A percentile compares a stretch with the other conserved stretches of the same genome.
phyloP scores from a whole-genome alignment of 257 asterid species.

The Rubia yunnanensis region DNA sequence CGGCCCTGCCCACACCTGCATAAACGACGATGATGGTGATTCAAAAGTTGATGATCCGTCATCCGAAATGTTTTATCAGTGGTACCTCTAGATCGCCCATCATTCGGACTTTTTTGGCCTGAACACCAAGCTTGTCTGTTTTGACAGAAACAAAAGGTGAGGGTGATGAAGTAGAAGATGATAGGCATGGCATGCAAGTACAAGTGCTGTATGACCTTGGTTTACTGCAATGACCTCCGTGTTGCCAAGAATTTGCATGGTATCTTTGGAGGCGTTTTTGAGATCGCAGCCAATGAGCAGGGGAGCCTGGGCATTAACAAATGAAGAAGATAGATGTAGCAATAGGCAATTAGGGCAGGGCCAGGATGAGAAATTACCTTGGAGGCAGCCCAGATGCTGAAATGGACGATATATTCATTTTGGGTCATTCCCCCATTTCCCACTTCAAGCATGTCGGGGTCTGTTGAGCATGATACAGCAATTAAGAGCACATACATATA shows the following conservation, averaged over 20 bases:
- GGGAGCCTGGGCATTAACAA: constrained; percentile 48
- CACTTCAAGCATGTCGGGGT: constrained; percentile 97
- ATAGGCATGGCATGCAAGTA: too few species aligned
- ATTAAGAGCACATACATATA: not conserved
- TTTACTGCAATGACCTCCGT: constrained; percentile 67
- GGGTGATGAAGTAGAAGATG: too few species aligned
- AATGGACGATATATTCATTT: constrained; percentile 67
- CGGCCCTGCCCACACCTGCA: constrained; percentile 88
- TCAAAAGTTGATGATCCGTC: too few species aligned
- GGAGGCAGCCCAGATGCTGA: constrained; percentile 86
- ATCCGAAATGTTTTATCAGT: too few species aligned
- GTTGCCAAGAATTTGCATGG: constrained; percentile 51
- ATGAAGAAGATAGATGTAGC: too few species aligned
- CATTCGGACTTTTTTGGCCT: constrained; percentile 82
- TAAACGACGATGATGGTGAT: too few species aligned
- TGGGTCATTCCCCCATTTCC: constrained; percentile 96
- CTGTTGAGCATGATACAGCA: constrained; percentile 19
- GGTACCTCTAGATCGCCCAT: constrained; percentile 81
- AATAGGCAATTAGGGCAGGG: too few species aligned
- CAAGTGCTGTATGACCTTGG: constrained; percentile 76
- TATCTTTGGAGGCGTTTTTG: constrained; percentile 45
- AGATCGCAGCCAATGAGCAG: constrained; percentile 87
- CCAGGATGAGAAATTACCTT: constrained; percentile 32
- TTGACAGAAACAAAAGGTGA: not conserved
- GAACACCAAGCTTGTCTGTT: constrained; percentile 68